Conservation (phyloP, 345 rosid genomes). For the Eucalyptus urophylla region DNA sequence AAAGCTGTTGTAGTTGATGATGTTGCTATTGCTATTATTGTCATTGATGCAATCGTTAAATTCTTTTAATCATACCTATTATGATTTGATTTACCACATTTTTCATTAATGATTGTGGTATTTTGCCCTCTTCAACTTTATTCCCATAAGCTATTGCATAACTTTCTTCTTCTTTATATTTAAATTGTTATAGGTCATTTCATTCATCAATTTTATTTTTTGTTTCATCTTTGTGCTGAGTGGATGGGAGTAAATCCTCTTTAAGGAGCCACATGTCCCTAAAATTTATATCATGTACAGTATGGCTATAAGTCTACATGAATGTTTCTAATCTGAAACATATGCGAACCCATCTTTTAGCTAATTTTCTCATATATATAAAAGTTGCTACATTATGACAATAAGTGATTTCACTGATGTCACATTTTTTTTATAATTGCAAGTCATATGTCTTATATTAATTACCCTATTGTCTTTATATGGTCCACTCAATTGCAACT, state of each 20-base stretch:
- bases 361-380: too few relatives aligned
- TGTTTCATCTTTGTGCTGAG: neutral
- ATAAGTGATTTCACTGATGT: too few relatives aligned
- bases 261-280: accelerated
- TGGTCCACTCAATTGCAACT: neutral
- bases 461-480: too few relatives aligned
- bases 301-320: neutral
- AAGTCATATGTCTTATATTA: neutral
- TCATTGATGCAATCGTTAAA: too few relatives aligned
- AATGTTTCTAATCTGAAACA: neutral
- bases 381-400: neutral
- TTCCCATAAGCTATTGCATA: neutral
- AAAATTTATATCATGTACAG: neutral
- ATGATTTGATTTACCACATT: accelerated
- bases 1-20: neutral
- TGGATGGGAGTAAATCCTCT: neutral
- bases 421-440: neutral
- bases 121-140: too few relatives aligned
- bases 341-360: neutral
- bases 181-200: neutral
- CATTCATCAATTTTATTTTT: neutral
- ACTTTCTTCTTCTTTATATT: neutral
- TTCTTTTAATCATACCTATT: too few relatives aligned
- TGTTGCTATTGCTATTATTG: too few relatives aligned
- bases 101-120: too few relatives aligned